Base-by-base conservation (phyloP, 345 rosid species). In the Geranium brycei region DNA sequence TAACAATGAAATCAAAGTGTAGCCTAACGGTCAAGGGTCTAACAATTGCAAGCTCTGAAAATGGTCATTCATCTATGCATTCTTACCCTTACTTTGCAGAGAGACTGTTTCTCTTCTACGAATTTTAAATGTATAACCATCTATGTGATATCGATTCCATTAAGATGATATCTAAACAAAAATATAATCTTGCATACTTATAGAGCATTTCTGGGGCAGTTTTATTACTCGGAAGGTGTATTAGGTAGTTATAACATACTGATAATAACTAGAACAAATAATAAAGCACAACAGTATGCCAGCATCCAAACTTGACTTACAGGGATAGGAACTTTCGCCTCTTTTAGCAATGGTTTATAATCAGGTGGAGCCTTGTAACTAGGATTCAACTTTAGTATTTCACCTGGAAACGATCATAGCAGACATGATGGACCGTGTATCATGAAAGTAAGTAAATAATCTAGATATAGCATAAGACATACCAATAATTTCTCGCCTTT, bases 341-440 rank as follows among this genome's bases (percentile, higher is more conserved):
- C 96, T 74, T 86, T 93, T 71, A 83, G 68, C 80, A 85, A 73
- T 31, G 95, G 97, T 69, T 82, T 84, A 73, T 93, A 93, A 75
- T 86, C 91, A 47, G 83, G 77, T 32, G 97, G 96, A 41, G 81
- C 80, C 81, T 86, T 93, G 82, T 80, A 93, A 67, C 86, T 82
- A 15, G 95, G 87, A 79, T 90, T 90, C 70, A 93, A 66, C 72
- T 78, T 80, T 56, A 90, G 77, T 63, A 93, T 90, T 78, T 90
- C 92, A 69, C 97, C 99, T 93, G 77, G 17, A 80, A 63, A 58
- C 16, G 17, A 57, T 15, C 17, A 62, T 14, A 13, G 55, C 13
- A 56, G 70, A 66, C 56, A 76, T 62, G 71, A 66, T 18, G 57
- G 31, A 74, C 31, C 19, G 16, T 53, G 31, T 31, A 15, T 38